Percentiles rank a stretch among this genome's conserved stretches.
These are phyloP conservation scores for Hemileccinum impolitum DNA, from an alignment of 768 basidiomycete species.

Conservation along the genomic window DNA sequence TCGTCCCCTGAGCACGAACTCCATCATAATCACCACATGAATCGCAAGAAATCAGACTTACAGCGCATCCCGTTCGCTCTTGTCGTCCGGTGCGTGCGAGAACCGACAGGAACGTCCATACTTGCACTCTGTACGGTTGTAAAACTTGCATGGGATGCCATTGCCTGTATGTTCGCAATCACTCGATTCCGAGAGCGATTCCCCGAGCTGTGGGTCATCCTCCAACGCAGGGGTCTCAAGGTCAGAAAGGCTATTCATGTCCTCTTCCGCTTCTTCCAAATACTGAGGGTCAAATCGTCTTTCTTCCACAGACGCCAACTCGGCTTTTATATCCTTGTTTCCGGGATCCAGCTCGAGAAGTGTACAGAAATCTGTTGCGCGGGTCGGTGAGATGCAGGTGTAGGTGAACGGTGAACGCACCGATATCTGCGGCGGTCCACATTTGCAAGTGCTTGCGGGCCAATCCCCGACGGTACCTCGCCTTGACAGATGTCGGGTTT, in stretches of 20 bases:
- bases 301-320: slow-evolving; percentile 12
- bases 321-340: slow-evolving; percentile 16
- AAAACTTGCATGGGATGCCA: slow-evolving; percentile 51
- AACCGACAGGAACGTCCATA: slow-evolving; percentile 41
- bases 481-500: slow-evolving; percentile 33
- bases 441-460: slow-evolving; percentile 30
- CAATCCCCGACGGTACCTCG: slow-evolving; percentile 33
- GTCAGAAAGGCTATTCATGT: slow-evolving; percentile 6
- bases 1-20: slow-evolving; percentile 40
- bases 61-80: slow-evolving; percentile 54
- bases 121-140: slow-evolving; percentile 52
- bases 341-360: slow-evolving; percentile 27
- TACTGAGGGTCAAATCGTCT: background rate
- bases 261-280: background rate
- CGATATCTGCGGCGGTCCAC: slow-evolving; percentile 19
- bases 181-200: slow-evolving; percentile 49
- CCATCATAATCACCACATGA: background rate
- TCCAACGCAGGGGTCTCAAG: slow-evolving; percentile 13
- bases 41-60: slow-evolving; percentile 27
- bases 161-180: slow-evolving; percentile 53
- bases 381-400: background rate
- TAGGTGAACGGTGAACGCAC: slow-evolving; percentile 7
- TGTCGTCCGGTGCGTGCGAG: slow-evolving; percentile 53
- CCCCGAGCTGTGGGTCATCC: slow-evolving; percentile 35
- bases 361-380: slow-evolving; percentile 25